Evolutionary conservation across 768 basidiomycete genomes (phyloP).

Genomic region (Suillus luteus): DNA sequence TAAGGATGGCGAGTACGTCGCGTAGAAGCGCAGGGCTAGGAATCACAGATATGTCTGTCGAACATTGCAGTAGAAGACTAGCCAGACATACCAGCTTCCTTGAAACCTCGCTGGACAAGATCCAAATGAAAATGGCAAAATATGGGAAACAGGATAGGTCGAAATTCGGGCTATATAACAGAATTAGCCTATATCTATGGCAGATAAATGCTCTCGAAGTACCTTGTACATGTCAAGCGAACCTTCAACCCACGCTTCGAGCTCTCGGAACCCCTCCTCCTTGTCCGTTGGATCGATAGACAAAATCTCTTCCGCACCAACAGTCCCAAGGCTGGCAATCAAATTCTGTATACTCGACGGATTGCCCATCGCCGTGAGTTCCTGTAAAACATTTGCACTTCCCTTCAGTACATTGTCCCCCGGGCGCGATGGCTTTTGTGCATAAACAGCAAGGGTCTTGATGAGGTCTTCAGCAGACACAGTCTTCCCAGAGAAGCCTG

Average conservation of each 20-base stretch:
- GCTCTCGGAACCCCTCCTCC: constrained; percentile 81
- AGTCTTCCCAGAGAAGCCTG: constrained; percentile 52
- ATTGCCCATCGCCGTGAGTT: constrained; percentile 68
- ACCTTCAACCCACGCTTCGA: constrained; percentile 88
- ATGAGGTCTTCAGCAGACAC: constrained; percentile 52
- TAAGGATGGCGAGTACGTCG: constrained; percentile 68
- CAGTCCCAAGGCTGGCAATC: constrained; percentile 73
- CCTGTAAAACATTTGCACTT: constrained; percentile 62
- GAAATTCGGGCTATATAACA: constrained; percentile 80
- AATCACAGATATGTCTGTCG: constrained; percentile 15
- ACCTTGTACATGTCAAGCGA: constrained; percentile 91
- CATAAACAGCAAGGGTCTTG: constrained; percentile 64
- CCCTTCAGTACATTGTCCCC: constrained; percentile 76
- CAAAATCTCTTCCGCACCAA: constrained; percentile 81
- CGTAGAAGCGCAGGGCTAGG: constrained; percentile 74
- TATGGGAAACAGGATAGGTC: constrained; percentile 91
- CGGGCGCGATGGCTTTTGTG: constrained; percentile 65
- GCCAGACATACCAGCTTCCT: constrained; percentile 73
- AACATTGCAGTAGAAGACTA: constrained; percentile 10
- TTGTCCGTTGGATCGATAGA: constrained; percentile 83
- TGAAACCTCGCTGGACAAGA: constrained; percentile 86
- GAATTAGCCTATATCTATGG: constrained; percentile 1
- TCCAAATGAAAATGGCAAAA: constrained; percentile 98
- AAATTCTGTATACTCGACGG: constrained; percentile 73
- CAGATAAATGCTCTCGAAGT: constrained; percentile 27